Percentiles rank a stretch among this genome's conserved stretches.
phyloP scores from a whole-genome alignment of 192 early-diverging fungal species.

The Kickxella alabastrina region DNA sequence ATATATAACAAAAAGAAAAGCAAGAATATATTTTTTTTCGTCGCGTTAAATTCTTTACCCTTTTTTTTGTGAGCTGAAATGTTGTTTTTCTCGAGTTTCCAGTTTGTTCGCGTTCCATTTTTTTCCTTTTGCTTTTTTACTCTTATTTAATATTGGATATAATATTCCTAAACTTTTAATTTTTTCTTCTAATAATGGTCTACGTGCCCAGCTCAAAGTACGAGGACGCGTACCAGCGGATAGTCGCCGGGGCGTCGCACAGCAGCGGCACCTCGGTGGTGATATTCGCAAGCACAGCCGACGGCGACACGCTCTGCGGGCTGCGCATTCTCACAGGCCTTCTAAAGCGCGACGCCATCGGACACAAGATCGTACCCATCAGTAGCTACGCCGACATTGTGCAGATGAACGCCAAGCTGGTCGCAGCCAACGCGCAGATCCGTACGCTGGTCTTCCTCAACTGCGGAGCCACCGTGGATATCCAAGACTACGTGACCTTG shows the following conservation, averaged over 20 bases:
- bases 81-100: not conserved
- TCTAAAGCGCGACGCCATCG: constrained; percentile 75
- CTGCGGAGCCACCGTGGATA: constrained; percentile 78
- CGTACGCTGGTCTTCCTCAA: constrained; percentile 79
- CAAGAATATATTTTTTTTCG: too few species aligned
- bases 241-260: constrained; percentile 32
- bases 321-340: constrained; percentile 72
- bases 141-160: not conserved
- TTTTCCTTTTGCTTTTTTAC: not conserved
- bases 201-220: constrained; percentile 50
- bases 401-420: constrained; percentile 51
- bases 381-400: constrained; percentile 61
- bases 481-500: constrained; percentile 60
- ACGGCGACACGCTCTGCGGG: constrained; percentile 81
- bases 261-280: constrained; percentile 51
- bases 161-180: too few species aligned
- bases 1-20: too few species aligned
- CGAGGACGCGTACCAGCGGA: constrained; percentile 56
- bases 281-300: constrained; percentile 70
- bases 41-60: too few species aligned
- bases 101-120: not conserved
- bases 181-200: constrained; percentile 55
- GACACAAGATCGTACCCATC: constrained; percentile 79
- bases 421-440: constrained; percentile 57
- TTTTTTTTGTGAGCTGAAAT: not conserved